These are phyloP conservation scores for Candida pseudofarinosa DNA, from an alignment of 805 yeast genomes.

Conservation along the genomic window DNA sequence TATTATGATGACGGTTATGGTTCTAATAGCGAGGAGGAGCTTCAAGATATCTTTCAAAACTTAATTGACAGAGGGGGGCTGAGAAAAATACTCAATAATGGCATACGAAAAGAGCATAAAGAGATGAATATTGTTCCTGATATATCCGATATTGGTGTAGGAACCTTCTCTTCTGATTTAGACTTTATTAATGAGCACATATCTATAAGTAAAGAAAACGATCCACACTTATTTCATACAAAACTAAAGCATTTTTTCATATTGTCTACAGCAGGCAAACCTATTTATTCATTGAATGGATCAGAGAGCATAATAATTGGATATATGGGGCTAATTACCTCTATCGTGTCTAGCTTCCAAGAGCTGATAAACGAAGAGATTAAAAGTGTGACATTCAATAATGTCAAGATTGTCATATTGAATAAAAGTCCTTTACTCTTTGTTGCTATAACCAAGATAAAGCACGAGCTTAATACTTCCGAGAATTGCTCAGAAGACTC, in stretches of 20 bases:
- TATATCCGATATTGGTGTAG: conserved; percentile 1
- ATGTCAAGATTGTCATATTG: conserved; percentile 51
- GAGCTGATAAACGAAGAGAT: conserved; percentile 37
- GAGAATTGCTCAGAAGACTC: conserved; percentile 11
- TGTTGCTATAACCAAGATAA: conserved; percentile 58
- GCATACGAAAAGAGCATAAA: conserved; percentile 4
- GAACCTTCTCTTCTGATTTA: neutral
- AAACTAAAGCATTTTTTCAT: conserved; percentile 70
- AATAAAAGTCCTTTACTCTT: conserved; percentile 67
- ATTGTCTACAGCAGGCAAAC: conserved; percentile 82
- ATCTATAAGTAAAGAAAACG: conserved; percentile 11
- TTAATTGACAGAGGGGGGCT: conserved; percentile 14
- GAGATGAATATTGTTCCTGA: conserved; percentile 13
- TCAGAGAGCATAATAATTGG: conserved; percentile 63
- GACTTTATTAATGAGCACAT: conserved; percentile 15
- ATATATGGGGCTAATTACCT: conserved; percentile 76
- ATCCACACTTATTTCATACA: conserved; percentile 16
- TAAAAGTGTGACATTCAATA: conserved; percentile 48
- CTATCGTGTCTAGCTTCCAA: conserved; percentile 69
- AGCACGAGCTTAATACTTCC: conserved; percentile 47
- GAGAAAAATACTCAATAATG: neutral
- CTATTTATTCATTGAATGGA: conserved; percentile 76
- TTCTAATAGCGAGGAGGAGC: conserved; percentile 14
- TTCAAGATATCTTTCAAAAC: conserved; percentile 19
- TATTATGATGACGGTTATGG: conserved; percentile 3